Percentiles rank a stretch among this genome's conserved stretches.
Conservation (phyloP, 2,329 filamentous ascomycete species). For the Aschersonia sp. region DNA sequence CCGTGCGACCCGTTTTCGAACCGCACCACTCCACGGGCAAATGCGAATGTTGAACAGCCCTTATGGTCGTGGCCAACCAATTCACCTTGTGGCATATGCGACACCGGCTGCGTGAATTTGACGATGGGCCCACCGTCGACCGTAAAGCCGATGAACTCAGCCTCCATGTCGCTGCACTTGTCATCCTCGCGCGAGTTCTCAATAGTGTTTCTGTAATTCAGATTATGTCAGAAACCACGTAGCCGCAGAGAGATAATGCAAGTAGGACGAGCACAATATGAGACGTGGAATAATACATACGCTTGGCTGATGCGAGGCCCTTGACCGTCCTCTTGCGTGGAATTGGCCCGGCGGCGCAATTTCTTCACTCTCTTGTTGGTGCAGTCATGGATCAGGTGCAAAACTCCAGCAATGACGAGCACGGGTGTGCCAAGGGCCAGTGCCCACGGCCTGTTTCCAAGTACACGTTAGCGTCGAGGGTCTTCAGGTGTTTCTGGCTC, state of each 20-base stretch:
- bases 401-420: conserved; percentile 39
- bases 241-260: too few species aligned
- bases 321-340: conserved; percentile 10
- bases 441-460: conserved; percentile 32
- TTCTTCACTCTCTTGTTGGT: conserved; percentile 21
- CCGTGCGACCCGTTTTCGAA: conserved; percentile 12
- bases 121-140: conserved; percentile 30
- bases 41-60: conserved; percentile 23
- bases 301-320: conserved; percentile 27
- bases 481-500: too few species aligned
- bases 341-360: conserved; percentile 10
- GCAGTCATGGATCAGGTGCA: conserved; percentile 30
- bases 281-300: conserved; percentile 14
- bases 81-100: conserved; percentile 15
- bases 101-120: conserved; percentile 22
- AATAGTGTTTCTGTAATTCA: conserved; percentile 19
- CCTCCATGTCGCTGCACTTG: conserved; percentile 16
- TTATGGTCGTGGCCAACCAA: conserved; percentile 21
- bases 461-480: background rate
- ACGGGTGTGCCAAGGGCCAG: conserved; percentile 46
- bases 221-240: background rate
- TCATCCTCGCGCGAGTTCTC: conserved; percentile 18
- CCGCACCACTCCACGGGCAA: conserved; percentile 18
- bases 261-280: too few species aligned
- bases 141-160: conserved; percentile 28